Evolutionary conservation across 768 basidiomycete species (phyloP).

Genomic region (Panaeolus papilionaceus): DNA sequence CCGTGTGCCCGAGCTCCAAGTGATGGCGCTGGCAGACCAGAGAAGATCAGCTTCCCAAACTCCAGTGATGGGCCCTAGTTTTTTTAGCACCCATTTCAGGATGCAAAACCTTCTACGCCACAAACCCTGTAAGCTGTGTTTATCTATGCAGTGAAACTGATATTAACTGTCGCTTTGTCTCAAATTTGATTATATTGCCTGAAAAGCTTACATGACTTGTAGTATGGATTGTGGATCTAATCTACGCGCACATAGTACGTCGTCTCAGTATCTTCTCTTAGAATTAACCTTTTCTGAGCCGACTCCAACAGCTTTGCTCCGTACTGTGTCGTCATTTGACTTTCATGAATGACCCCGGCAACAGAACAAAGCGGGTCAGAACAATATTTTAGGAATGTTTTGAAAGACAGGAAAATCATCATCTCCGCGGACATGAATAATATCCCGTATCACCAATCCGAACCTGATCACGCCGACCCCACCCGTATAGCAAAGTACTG

Average conservation of each 20-base stretch:
- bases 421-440: slow-evolving; percentile 11
- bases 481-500: not conserved
- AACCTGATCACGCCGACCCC: not conserved
- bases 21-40: not conserved
- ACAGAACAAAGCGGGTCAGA: slow-evolving; percentile 11
- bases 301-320: not conserved
- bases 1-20: not conserved
- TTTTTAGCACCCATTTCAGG: slow-evolving; percentile 1
- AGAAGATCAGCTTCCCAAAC: not conserved
- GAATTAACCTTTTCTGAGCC: slow-evolving; percentile 5
- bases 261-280: not conserved
- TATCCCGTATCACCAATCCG: slow-evolving; percentile 1
- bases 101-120: slow-evolving; percentile 8
- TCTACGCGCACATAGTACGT: slow-evolving; percentile 3
- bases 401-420: not conserved
- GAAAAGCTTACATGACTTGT: not conserved
- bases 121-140: slow-evolving; percentile 13
- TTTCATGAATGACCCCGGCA: not conserved
- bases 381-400: slow-evolving; percentile 13
- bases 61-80: not conserved
- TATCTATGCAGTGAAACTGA: slow-evolving; percentile 11
- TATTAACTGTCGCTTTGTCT: slow-evolving; percentile 7
- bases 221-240: not conserved
- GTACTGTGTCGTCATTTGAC: not conserved
- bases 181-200: slow-evolving; percentile 2